These are phyloP conservation scores for Trichophyton schoenleinii DNA, from an alignment of 2,329 filamentous ascomycete genomes.

Conservation along the genomic window DNA sequence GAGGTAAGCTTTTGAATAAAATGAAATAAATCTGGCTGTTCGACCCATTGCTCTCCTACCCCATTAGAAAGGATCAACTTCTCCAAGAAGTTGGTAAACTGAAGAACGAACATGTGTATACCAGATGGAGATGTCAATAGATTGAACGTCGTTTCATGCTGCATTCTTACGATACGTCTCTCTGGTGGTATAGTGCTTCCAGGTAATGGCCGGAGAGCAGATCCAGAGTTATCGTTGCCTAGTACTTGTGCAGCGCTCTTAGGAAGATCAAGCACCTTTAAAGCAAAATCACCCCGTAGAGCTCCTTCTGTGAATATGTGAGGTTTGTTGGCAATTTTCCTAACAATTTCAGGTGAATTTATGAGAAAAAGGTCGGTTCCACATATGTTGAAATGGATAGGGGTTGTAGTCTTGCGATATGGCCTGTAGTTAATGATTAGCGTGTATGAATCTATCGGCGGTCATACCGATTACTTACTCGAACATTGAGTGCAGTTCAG, in stretches of 20 bases:
- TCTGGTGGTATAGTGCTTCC: neutral
- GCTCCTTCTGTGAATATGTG: neutral
- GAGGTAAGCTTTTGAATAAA: neutral
- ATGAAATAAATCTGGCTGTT: neutral
- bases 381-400: neutral
- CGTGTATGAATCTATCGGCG: neutral
- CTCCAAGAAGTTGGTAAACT: neutral
- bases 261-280: neutral
- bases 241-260: neutral
- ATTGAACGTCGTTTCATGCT: neutral
- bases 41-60: neutral
- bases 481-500: neutral
- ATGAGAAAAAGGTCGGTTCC: neutral
- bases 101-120: neutral
- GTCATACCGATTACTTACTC: neutral
- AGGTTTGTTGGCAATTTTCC: neutral
- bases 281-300: neutral
- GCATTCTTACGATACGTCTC: neutral
- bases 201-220: neutral
- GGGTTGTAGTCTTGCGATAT: neutral
- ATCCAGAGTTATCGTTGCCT: neutral
- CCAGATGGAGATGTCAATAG: neutral
- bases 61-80: neutral
- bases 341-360: neutral
- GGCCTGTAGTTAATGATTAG: neutral